Base-by-base conservation (phyloP, 2,329 filamentous ascomycete species). In the Neurospora sp. region DNA sequence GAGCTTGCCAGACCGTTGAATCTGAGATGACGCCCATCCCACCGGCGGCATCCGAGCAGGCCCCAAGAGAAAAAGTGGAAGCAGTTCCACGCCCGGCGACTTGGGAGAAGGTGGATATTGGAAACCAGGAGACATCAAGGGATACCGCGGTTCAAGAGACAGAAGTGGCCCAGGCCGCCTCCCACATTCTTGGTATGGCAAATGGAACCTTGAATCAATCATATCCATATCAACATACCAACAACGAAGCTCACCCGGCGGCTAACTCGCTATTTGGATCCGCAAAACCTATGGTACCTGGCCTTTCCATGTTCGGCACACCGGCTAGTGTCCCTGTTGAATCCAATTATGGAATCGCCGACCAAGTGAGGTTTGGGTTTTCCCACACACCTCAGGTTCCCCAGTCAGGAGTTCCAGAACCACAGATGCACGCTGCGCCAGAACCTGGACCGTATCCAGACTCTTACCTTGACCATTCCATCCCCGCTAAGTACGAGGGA, bases 331-430 rank as follows among this genome's bases (percentile, higher is more conserved):
- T 68, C 11, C 69, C 38, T 23, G 66, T 69, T 2, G 72, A 72
- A 10, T 69, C 70, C 19, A 40, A 67, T 12, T 57, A 72, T 6
- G 74, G 70, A 33, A 70, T 78, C 5, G 74, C 73, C 33, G 75
- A 77, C 33, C 76, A 76, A 57, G 77, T 78, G 11, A 74, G 77
- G 39, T 77, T 78, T 62, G 76, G 75, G 4, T 78, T 77, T 67
- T 74, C 76, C 6, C 76, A 77, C 66, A 69, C 71, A 8, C 75
- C 74, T 6, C 72, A 74, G 8, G 66, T 68, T 33, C 52, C 69
- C 17, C 68, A 67, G 10, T 28, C 70, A n/a, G 33, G 69, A 33
- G 65, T 37, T 17, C 40, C 62, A 4, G 70, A 62, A 66, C 33
- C 8, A 66, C 66, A 12, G 67, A 66, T 40, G 37, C 67, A 17